Evolutionary conservation across 805 yeast genomes (phyloP).

Genomic region (Hanseniaspora vineae): DNA sequence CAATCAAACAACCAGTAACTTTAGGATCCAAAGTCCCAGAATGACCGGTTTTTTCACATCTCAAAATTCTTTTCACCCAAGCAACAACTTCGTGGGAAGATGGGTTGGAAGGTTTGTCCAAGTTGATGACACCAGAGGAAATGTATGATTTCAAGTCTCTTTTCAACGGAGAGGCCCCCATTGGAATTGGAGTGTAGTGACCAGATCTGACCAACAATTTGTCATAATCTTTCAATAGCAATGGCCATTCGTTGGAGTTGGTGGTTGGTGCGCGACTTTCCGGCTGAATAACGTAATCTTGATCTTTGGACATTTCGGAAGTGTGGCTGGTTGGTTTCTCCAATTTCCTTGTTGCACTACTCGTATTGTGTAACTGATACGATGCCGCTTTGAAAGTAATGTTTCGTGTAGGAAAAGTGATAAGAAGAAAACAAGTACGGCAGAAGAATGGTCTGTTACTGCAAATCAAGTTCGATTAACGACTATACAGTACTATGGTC

Average conservation of each 20-base stretch:
- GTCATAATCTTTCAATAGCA: constrained; percentile 86
- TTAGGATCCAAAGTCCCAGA: constrained; percentile 98
- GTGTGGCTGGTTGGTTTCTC: not conserved
- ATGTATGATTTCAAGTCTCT: constrained; percentile 85
- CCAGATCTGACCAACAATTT: constrained; percentile 89
- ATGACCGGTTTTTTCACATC: constrained; percentile 97
- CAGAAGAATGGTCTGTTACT: too few relatives aligned
- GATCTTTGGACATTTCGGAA: constrained; percentile 20
- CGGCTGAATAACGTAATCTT: constrained; percentile 77
- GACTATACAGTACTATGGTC: too few relatives aligned
- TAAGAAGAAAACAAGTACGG: too few relatives aligned
- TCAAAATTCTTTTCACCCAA: constrained; percentile 91
- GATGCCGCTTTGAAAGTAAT: too few relatives aligned
- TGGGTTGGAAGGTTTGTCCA: constrained; percentile 97
- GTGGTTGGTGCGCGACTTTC: constrained; percentile 64
- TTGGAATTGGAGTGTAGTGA: constrained; percentile 94
- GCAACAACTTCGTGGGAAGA: constrained; percentile 99
- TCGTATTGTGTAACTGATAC: too few relatives aligned
- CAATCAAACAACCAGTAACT: constrained; percentile 97
- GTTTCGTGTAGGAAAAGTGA: too few relatives aligned
- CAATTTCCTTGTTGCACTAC: not conserved
- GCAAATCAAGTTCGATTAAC: too few relatives aligned
- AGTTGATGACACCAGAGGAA: constrained; percentile 90
- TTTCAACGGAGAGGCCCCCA: constrained; percentile 88
- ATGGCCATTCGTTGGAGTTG: constrained; percentile 92